Base-by-base conservation (phyloP, 768 basidiomycete genomes). In the Calocybe cyanea region DNA sequence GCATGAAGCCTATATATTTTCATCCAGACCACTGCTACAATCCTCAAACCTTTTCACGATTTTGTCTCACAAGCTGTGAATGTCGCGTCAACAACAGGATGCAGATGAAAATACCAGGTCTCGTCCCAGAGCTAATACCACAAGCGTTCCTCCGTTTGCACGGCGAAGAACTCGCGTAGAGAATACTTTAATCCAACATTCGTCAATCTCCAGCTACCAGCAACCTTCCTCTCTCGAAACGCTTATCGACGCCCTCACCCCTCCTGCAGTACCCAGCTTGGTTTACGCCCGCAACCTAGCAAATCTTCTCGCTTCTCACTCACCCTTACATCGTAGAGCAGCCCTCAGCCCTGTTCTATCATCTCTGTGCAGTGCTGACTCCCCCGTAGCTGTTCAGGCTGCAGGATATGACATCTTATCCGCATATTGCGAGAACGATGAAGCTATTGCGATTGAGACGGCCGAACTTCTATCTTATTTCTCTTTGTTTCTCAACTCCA, bases 401-500 rank as follows among this genome's bases (percentile, higher is more conserved):
- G 75, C 80, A 0, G 88, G 87, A 0, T 87, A 73, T 53, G 87
- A 90, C 46, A 78, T 88, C 49, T 69, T 89, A 41, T 70, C 82
- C 11, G 74, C 83, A 2, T 90, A 83, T 58, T 81, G 78, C 67
- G 78, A 85, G 56, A 80, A 81, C 57, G 67, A 63, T 17, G 78
- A 81, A 42, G 66, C 72, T 1, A 56, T 68, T 17, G 55, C 58
- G 17, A 63, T 80, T 17, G 63, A 66, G 1, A 81, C 78, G 2
- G 68, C 78, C 1, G 86, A 89, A 47, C 70, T 80, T 20, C 62
- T 85, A 8, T 69, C 80, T 0, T 83, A 81, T 48, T 79, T 88
- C 42, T 76, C 81, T 13, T 65, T 88, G 24, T 81, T 90, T 58
- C 64, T 79, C 2, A 71, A 63, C 13, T 57, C 63, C 4, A 57